Base-by-base conservation (phyloP, 148 eudicot genomes). In the Dianthus caryophyllus region DNA sequence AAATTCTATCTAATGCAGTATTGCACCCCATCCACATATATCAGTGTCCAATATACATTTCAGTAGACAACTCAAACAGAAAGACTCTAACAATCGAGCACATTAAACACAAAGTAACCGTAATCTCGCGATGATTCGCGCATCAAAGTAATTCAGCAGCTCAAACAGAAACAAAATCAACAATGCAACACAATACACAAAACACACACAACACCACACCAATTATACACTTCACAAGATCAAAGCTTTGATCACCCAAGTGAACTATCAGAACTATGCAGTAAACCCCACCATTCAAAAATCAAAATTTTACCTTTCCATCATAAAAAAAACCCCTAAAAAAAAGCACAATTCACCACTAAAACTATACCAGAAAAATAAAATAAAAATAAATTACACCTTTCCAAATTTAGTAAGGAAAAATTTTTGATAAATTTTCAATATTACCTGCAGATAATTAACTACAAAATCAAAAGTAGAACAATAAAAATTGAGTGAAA, bases 171-270 rank as follows among this genome's bases (percentile, higher is more conserved):
- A 9, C 31, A 59, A 59, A 20, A 9, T 20, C 62, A 59, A 59
- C 4, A 36, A 49, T 50, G 30, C 2, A 25, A 46, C 51, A 48
- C 65, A 64, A 22, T 25, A 18, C 61, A 53, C 70, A 48, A 48
- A 64, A 21, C n/a, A 30, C 61, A 53, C 70, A 48, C 65, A 64
- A 21, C n/a, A 30, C 61, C 36, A 60, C 25, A 54, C 16, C n/a
- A 54, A 54, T 12, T 55, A 7, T 55, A 16, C 38, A 58, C 41
- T 50, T 26, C 22, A 27, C 41, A 39, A 54, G 17, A 63, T 51
- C 62, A 38, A 20, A 33, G 6, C 25, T 9, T 50, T 25, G 39
- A 27, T 26, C 68, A 43, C 18, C 68, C 51, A 71, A 41, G 39
- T 67, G 2, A 67, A 54, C 3, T 25, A 38, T 25, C 12, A 41